Evolutionary conservation across 2,329 filamentous ascomycete species (phyloP).

Genomic region (Pseudopithomyces chartarum): DNA sequence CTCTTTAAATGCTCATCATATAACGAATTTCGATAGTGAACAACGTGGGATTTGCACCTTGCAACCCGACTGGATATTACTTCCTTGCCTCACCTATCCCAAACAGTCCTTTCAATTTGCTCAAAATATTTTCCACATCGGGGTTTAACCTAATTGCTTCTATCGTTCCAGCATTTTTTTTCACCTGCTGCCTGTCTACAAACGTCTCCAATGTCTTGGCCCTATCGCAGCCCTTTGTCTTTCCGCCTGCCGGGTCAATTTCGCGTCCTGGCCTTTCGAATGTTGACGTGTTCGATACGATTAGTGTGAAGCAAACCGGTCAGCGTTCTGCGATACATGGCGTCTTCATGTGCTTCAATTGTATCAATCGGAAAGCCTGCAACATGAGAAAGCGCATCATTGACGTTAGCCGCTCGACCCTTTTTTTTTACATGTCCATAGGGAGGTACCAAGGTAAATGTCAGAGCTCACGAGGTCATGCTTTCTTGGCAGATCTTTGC

Average conservation of each 20-base stretch:
- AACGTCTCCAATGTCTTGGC: neutral
- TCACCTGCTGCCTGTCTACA: neutral
- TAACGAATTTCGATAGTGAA: no score
- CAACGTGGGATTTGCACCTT: no score
- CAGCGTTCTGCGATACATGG: neutral
- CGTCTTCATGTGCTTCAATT: neutral
- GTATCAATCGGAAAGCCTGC: neutral
- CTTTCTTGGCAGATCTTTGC: no score
- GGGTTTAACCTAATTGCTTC: neutral
- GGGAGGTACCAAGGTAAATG: no score
- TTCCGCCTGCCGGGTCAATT: neutral
- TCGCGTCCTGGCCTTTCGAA: neutral
- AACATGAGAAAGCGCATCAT: neutral
- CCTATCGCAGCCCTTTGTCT: neutral
- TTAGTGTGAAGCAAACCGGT: neutral
- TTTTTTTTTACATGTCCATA: no score
- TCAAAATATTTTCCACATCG: neutral
- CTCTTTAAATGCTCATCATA: no score
- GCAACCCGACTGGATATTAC: no score
- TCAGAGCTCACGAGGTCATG: no score
- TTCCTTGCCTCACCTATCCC: neutral
- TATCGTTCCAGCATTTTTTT: neutral
- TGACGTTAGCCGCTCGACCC: no score
- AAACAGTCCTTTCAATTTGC: neutral
- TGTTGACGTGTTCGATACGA: no score